Conservation (phyloP, 148 eudicot species). For the Camellia sinensis region DNA sequence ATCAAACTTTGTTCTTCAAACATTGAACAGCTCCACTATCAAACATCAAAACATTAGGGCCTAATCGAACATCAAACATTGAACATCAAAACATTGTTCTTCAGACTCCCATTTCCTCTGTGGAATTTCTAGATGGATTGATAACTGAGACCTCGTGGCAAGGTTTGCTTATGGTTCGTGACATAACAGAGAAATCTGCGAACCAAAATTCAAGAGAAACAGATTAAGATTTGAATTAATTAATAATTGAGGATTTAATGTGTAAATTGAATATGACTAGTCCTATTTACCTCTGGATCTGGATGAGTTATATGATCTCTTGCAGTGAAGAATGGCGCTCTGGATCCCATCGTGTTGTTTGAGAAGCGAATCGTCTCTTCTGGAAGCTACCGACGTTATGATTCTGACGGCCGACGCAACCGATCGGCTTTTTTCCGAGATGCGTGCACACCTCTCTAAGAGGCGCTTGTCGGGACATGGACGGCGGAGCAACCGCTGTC, state of each 20-base stretch:
- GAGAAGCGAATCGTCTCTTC: slow-evolving; percentile 43
- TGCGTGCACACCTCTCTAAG: slow-evolving; percentile 35
- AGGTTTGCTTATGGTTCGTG: slow-evolving; percentile 29
- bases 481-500: too few species aligned
- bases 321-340: slow-evolving; percentile 73
- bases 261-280: not conserved
- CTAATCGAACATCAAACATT: too few species aligned
- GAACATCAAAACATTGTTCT: too few species aligned
- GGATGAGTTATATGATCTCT: slow-evolving; percentile 43
- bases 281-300: slow-evolving; percentile 13
- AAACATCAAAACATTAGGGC: too few species aligned
- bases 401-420: slow-evolving; percentile 38
- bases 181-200: slow-evolving; percentile 29
- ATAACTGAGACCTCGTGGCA: slow-evolving; percentile 15
- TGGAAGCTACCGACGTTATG: slow-evolving; percentile 19
- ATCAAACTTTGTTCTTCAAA: too few species aligned
- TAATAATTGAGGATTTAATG: not conserved
- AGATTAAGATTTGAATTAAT: not conserved
- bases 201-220: not conserved
- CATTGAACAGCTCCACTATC: too few species aligned
- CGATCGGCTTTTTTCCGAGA: slow-evolving; percentile 48
- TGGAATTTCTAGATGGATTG: slow-evolving; percentile 4
- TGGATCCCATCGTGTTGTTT: slow-evolving; percentile 58
- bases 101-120: slow-evolving; percentile 30
- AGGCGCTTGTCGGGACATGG: slow-evolving; percentile 18